Evolutionary conservation across 192 early-diverging fungal species (phyloP).

Genomic region (Coemansia sp.): DNA sequence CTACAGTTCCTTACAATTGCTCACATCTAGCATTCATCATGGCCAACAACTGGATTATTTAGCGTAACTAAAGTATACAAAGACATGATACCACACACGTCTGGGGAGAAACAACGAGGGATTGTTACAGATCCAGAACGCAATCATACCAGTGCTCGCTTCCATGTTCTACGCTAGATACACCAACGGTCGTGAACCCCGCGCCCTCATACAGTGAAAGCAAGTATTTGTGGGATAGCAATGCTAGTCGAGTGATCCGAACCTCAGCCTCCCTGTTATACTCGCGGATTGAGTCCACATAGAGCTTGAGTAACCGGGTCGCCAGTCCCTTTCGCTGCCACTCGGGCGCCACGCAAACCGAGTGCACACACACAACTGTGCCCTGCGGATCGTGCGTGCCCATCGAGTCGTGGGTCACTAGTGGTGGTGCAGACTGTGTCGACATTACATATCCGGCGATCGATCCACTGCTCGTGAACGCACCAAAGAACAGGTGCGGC

Average conservation of each 20-base stretch:
- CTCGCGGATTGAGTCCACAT: constrained; percentile 42
- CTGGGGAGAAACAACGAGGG: no score
- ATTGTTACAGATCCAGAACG: constrained; percentile 24
- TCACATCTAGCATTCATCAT: no score
- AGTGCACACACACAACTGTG: constrained; percentile 65
- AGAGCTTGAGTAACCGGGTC: constrained; percentile 48
- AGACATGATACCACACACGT: no score
- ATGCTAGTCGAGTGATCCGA: constrained; percentile 50
- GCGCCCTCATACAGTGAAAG: constrained; percentile 61
- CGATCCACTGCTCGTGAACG: constrained; percentile 10
- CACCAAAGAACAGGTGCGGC: constrained; percentile 43
- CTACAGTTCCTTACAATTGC: no score
- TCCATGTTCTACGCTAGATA: constrained; percentile 62
- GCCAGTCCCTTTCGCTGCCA: constrained; percentile 64
- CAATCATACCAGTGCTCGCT: constrained; percentile 48
- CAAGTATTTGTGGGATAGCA: constrained; percentile 60
- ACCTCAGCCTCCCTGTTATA: constrained; percentile 20
- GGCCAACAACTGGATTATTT: no score
- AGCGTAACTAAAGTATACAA: no score
- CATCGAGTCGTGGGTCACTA: constrained; percentile 69
- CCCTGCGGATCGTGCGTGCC: constrained; percentile 60
- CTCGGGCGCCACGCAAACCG: constrained; percentile 58
- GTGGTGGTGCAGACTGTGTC: constrained; percentile 47
- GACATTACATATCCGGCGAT: constrained; percentile 64
- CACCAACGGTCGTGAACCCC: constrained; percentile 61